Evolutionary conservation across 2,329 filamentous ascomycete species (phyloP).

Genomic region (Fusarium sp.): DNA sequence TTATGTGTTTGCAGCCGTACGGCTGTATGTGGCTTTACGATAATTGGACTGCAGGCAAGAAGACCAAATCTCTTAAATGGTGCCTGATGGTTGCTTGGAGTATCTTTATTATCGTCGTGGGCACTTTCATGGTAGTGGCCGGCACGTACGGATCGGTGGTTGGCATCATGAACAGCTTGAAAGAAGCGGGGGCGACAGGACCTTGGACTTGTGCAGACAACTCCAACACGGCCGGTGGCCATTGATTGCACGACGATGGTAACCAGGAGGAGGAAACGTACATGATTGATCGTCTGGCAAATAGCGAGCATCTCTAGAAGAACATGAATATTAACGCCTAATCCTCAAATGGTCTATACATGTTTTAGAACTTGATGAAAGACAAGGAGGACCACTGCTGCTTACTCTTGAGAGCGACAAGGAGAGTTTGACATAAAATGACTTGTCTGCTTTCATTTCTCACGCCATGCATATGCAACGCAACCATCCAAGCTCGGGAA

Average conservation of each 20-base stretch:
- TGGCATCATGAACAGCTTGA: background rate
- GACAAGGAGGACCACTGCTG: background rate
- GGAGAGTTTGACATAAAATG: background rate
- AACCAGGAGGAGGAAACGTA: background rate
- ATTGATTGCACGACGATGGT: background rate
- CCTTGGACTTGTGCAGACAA: background rate
- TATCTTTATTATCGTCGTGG: background rate
- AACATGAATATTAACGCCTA: background rate
- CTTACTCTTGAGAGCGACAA: background rate
- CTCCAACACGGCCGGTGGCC: background rate
- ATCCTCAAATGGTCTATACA: background rate
- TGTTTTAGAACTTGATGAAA: background rate
- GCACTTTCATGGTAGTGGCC: background rate
- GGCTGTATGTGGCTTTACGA: constrained; percentile 13
- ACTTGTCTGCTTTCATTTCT: background rate
- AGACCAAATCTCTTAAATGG: background rate
- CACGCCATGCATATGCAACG: background rate
- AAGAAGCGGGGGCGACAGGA: background rate
- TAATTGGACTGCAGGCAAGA: background rate
- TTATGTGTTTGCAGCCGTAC: constrained; percentile 8
- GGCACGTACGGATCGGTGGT: background rate
- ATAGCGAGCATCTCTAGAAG: background rate
- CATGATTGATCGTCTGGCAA: background rate
- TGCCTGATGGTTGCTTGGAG: background rate
- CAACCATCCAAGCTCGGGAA: background rate